Base-by-base conservation (phyloP, 139 green algal genomes). In the Closterium sp. region DNA sequence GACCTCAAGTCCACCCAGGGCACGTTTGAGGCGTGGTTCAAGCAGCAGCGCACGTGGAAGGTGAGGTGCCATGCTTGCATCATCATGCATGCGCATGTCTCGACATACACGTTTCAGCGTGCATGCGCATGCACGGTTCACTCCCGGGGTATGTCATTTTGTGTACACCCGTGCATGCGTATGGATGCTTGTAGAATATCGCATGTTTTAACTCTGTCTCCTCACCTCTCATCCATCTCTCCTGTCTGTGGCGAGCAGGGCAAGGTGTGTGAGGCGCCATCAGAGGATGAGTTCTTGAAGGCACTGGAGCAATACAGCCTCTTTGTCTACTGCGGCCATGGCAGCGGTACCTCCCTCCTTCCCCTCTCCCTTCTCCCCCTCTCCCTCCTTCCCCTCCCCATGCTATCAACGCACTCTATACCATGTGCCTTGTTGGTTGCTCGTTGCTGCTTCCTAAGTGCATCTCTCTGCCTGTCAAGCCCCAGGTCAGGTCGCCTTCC, bases 321-420 rank as follows among this genome's bases (percentile, higher is more conserved):
- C 89, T 99, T 98, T 93, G 94, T 99, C 17, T 99, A 99, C 96
- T 97, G 96, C 90, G 97, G 97, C 1, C 97, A 99, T 95, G 97
- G 97, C 86, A 96, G 95, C 19, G 97, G 97, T 13, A 96, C 98
- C 85, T 88, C 38, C 88, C 2, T 91, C 42, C 50, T 31, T 13
- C 31, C n/a, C 42, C 17, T 86, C 17, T 9, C n/a, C 42, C 17
- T 86, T 24, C 87, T 90, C 38, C 38, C 7, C 38, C 38, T 17
- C 38, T 7, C 13, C 31, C 22, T 24, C 45, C 31, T 27, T 19
- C 31, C 19, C 34, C 22, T 70, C 21, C 90, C 7, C 38, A 13
- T 50, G 38, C 38, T 50, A 50, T 9, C 38, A 50, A 50, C n/a
- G n/a, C 38, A 50, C 38, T 50, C 38, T 50, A 50, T 50, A 50